A percentile compares a stretch with the other conserved stretches of the same genome.
phyloP scores from a whole-genome alignment of 352 stramenopile genomes.

The Phytophthora boehmeriae region DNA sequence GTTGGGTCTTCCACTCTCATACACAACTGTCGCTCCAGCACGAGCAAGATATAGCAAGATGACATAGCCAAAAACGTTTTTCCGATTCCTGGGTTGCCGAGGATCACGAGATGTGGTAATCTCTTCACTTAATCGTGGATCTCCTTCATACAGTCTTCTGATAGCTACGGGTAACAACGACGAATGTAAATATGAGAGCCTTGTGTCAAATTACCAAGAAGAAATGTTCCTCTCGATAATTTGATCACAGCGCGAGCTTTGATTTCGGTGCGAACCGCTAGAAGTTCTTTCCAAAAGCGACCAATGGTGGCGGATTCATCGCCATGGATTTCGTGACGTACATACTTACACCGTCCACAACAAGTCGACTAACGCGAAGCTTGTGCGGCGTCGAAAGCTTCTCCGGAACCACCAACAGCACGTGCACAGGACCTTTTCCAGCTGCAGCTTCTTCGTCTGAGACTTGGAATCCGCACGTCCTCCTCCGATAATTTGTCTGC shows the following conservation, averaged over 20 bases:
- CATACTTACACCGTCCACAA: background rate
- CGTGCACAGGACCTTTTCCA: slow-evolving; percentile 1
- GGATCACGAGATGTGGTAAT: slow-evolving; percentile 38
- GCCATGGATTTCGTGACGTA: slow-evolving; percentile 20
- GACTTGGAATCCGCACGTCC: slow-evolving; percentile 6
- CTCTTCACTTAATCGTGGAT: slow-evolving; percentile 15
- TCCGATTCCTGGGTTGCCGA: slow-evolving; percentile 39
- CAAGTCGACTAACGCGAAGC: background rate
- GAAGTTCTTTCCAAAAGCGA: slow-evolving; percentile 37
- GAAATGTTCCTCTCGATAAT: slow-evolving; percentile 9
- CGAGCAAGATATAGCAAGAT: slow-evolving; percentile 32
- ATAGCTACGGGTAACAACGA: slow-evolving; percentile 32
- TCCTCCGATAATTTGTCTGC: slow-evolving; percentile 19
- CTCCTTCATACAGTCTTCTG: slow-evolving; percentile 13
- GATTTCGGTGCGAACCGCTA: slow-evolving; percentile 19
- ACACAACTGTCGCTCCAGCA: slow-evolving; percentile 30
- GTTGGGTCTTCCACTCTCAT: slow-evolving; percentile 20
- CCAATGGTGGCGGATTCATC: slow-evolving; percentile 32
- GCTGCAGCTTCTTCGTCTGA: background rate
- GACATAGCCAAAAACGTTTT: slow-evolving; percentile 36
- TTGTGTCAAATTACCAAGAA: slow-evolving; percentile 11
- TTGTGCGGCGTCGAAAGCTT: background rate
- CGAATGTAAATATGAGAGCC: slow-evolving; percentile 38
- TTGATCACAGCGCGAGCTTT: slow-evolving; percentile 24
- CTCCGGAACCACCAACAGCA: slow-evolving; percentile 3